Evolutionary conservation across 2,329 filamentous ascomycete species (phyloP), one percentile per base, ranked within the genome.

Genomic region (Didymella keratinophila): DNA sequence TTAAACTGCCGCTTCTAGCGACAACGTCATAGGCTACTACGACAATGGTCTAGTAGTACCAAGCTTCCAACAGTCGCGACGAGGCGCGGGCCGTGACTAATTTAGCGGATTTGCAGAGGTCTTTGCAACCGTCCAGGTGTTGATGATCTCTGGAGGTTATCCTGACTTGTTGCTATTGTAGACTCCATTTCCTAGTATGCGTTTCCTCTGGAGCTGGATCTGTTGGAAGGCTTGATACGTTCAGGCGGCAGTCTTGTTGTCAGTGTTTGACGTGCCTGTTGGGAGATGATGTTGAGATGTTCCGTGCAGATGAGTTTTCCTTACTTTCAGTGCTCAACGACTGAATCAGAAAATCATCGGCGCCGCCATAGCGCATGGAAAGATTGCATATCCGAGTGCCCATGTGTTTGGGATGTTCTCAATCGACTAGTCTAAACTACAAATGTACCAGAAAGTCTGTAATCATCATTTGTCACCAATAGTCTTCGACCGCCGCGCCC

Each of bases 21-120:
- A n/a, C 16, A 39, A 44, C 39, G 50, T 50, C 39, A 58, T 58
- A 36, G 23, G 49, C 43, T 49, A 28, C 20, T 30, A 25, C n/a
- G n/a, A n/a, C n/a, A n/a, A n/a, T n/a, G n/a, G n/a, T n/a, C n/a
- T n/a, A n/a, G 11, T 32, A 3, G 32, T 27, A 50, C 50, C 49
- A 44, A 53, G 44, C 49, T 48, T 39, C 44, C 44, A 57, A 30
- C 48, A 43, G 45, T 46, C 14, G 41, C 50, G 56, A 50, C 50
- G n/a, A 58, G 56, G 56, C 39, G 56, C 51, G 45, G 56, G 41
- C 50, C 50, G 50, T 54, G 41, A 50, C 56, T 53, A 14, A 18
- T 20, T 54, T 50, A 43, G 56, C 39, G 50, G 44, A 32, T 41
- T 53, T 20, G 28, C 55, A 30, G 23, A 20, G 23, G 20, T 11